Evolutionary conservation across 2,329 filamentous ascomycete genomes (phyloP), one percentile per base, ranked within the genome.

Genomic region (Clarireedia homoeocarpa): DNA sequence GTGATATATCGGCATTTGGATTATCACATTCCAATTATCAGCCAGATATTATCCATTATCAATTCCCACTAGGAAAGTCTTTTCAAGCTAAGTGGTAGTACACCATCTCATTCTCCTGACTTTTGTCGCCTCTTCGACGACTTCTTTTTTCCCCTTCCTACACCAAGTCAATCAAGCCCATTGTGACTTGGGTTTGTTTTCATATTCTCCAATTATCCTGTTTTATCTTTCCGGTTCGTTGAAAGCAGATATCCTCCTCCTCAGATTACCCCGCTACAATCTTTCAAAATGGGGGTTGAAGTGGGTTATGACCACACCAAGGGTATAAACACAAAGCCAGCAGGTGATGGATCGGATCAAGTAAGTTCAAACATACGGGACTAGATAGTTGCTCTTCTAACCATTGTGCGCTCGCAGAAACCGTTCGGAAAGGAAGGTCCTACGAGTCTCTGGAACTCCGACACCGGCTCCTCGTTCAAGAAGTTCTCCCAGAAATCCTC

Each of bases 401-500:
- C 20, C 44, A 51, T 55, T 39, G 38, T 27, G 15, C 49, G 20
- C 39, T 17, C 36, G 38, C 45, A 70, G 64, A 56, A 64, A 51
- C 65, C 67, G 34, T 57, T 60, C 23, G 67, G 67, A 48, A 61
- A 59, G 40, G 60, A 63, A 45, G 58, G 58, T 7, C 64, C 66
- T 14, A 40, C 60, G 3, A 68, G 65, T 58, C 67, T 57, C 26
- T 69, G 67, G 67, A 69, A 69, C 48, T 59, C 59, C 27, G 56
- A 63, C 39, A 50, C 57, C 12, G 61, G 67, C n/a, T 34, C 61
- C 17, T 57, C 62, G 15, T 63, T 64, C 44, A 59, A 45, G 54
- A 65, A 67, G 50, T 68, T 69, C 51, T 61, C 56, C 15, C 63
- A 59, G 48, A 65, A 66, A 48, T 80, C 80, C 30, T 77, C 80